These are phyloP conservation scores for Geosmithia putterillii DNA, from an alignment of 2,329 filamentous ascomycete species.

Conservation along the genomic window DNA sequence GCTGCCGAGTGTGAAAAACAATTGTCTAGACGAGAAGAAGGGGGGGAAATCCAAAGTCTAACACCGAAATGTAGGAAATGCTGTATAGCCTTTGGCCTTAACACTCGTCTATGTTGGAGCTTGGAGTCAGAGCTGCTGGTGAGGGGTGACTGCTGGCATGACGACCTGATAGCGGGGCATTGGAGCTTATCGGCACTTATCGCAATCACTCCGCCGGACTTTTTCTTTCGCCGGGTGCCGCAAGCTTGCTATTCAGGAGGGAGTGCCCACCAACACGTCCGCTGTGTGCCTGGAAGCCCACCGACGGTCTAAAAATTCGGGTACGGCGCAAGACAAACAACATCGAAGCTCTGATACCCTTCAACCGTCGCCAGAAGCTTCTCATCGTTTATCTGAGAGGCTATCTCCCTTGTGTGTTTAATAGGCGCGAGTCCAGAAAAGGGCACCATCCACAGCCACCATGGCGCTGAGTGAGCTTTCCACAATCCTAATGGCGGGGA, in stretches of 20 bases:
- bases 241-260: conserved; percentile 12
- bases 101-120: neutral
- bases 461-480: conserved; percentile 26
- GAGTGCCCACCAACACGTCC: conserved; percentile 6
- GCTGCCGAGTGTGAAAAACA: too few species aligned
- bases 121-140: neutral
- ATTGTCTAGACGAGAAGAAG: too few species aligned
- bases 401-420: neutral
- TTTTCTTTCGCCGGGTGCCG: conserved; percentile 20
- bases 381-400: conserved; percentile 5
- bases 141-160: conserved; percentile 1
- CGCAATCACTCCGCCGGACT: conserved; percentile 10
- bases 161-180: conserved; percentile 1
- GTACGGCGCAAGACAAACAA: conserved; percentile 7
- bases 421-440: conserved; percentile 11
- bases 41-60: too few species aligned
- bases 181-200: neutral
- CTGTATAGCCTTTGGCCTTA: neutral
- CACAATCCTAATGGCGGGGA: conserved; percentile 6
- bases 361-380: neutral
- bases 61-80: too few species aligned
- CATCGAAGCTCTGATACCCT: conserved; percentile 13
- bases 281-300: conserved; percentile 5
- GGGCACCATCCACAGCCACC: conserved; percentile 14
- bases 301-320: conserved; percentile 19